These are phyloP conservation scores for Diversispora epigaea DNA, from an alignment of 192 early-diverging fungal genomes.

Conservation along the genomic window DNA sequence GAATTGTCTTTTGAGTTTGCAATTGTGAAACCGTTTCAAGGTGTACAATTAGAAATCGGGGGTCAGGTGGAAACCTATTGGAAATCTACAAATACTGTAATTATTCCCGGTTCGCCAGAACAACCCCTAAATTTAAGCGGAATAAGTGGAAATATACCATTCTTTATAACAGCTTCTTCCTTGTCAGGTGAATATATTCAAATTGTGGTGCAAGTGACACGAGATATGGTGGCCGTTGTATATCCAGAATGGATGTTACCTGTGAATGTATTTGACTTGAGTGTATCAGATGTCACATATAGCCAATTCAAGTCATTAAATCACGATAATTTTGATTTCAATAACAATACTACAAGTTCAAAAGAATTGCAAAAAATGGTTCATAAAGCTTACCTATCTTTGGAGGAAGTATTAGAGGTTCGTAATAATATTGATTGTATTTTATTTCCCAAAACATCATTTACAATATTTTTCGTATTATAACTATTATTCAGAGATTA, in stretches of 20 bases:
- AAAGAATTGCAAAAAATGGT: conserved; percentile 39
- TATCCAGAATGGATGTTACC: conserved; percentile 75
- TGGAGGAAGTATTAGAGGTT: conserved; percentile 80
- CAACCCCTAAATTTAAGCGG: conserved; percentile 20
- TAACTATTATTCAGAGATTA: conserved; percentile 48
- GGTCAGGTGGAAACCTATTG: conserved; percentile 98
- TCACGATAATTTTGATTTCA: conserved; percentile 33
- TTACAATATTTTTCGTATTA: neutral
- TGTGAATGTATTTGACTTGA: conserved; percentile 51
- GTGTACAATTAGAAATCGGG: conserved; percentile 87
- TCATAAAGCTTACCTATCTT: conserved; percentile 49
- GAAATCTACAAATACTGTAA: conserved; percentile 88
- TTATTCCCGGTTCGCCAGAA: conserved; percentile 35
- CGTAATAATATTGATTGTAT: neutral
- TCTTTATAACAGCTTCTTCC: conserved; percentile 82
- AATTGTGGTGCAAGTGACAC: conserved; percentile 85
- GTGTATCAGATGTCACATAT: conserved; percentile 53
- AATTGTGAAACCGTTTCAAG: conserved; percentile 84
- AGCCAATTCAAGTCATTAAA: conserved; percentile 53
- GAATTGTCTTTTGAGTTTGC: conserved; percentile 82
- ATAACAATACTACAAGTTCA: conserved; percentile 6
- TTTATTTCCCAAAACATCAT: neutral
- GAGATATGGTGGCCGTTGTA: conserved; percentile 85
- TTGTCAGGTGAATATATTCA: conserved; percentile 92
- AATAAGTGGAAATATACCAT: conserved; percentile 42